Conservation (phyloP, 192 early-diverging fungal genomes). For the Coemansia sp. region DNA sequence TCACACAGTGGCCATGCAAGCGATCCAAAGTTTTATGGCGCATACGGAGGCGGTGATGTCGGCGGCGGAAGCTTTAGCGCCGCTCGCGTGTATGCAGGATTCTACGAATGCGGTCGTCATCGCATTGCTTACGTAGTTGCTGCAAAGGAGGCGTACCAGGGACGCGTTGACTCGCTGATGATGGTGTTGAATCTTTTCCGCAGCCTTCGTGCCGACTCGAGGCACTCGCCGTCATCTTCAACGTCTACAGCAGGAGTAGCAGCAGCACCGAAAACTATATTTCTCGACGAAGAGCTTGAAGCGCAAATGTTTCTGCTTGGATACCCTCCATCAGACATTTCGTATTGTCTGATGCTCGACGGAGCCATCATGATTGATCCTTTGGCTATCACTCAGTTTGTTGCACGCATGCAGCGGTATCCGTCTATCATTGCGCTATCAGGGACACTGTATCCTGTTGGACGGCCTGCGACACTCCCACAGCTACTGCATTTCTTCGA, state of each 20-base stretch:
- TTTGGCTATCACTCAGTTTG: constrained; percentile 46
- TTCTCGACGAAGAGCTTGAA: constrained; percentile 50
- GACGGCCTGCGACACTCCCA: constrained; percentile 34
- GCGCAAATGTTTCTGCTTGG: constrained; percentile 32
- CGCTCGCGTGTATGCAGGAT: constrained; percentile 79
- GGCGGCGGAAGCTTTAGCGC: constrained; percentile 29
- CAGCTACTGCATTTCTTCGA: constrained; percentile 36
- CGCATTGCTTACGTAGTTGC: constrained; percentile 91
- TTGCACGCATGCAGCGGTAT: constrained; percentile 41
- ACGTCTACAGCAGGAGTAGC: constrained; percentile 3
- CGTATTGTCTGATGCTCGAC: constrained; percentile 38
- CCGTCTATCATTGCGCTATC: constrained; percentile 31
- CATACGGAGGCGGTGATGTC: constrained; percentile 28
- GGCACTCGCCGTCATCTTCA: constrained; percentile 4
- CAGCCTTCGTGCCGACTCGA: constrained; percentile 13
- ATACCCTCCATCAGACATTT: constrained; percentile 19
- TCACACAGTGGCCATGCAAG: constrained; percentile 35
- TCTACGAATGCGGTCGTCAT: constrained; percentile 86
- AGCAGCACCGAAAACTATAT: constrained; percentile 24
- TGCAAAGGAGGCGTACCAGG: constrained; percentile 64
- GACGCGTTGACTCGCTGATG: constrained; percentile 49
- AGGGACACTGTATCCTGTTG: constrained; percentile 38
- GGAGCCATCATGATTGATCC: constrained; percentile 41
- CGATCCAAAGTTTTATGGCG: constrained; percentile 49
- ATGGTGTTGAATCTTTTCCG: constrained; percentile 49